phyloP scores from a whole-genome alignment of 768 basidiomycete species.

The Candolleomyces eurysporus region DNA sequence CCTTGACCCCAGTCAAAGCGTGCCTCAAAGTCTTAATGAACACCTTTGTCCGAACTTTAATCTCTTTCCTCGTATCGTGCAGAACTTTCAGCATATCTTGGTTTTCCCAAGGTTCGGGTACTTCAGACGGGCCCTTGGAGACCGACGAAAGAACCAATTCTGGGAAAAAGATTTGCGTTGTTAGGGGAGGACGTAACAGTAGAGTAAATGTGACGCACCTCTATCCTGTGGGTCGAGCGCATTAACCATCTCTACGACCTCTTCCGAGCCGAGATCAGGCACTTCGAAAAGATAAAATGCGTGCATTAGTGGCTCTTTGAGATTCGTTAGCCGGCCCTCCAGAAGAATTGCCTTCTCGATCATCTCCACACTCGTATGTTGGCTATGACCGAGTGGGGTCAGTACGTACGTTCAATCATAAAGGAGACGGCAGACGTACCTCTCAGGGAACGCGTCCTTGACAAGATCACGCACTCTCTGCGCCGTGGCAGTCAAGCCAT shows the following conservation, averaged over 20 bases:
- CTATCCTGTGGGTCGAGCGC: no score
- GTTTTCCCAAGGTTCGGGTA: slow-evolving; percentile 30
- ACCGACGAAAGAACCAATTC: slow-evolving; percentile 34
- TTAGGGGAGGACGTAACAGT: no score
- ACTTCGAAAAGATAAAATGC: slow-evolving; percentile 79
- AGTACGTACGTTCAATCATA: background rate
- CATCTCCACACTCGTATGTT: slow-evolving; percentile 51
- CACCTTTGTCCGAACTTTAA: slow-evolving; percentile 41
- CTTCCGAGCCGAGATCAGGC: slow-evolving; percentile 55
- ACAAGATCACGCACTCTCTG: slow-evolving; percentile 50
- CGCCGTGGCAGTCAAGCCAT: slow-evolving; percentile 54
- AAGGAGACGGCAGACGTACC: slow-evolving; percentile 34
- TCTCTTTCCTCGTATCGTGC: slow-evolving; percentile 40
- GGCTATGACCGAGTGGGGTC: slow-evolving; percentile 24
- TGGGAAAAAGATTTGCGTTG: slow-evolving; percentile 6
- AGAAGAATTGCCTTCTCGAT: slow-evolving; percentile 65
- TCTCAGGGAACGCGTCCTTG: slow-evolving; percentile 56
- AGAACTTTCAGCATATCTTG: slow-evolving; percentile 29
- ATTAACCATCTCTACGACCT: slow-evolving; percentile 49
- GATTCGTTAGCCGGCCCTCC: slow-evolving; percentile 65
- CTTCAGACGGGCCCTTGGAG: slow-evolving; percentile 24
- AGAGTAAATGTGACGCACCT: no score
- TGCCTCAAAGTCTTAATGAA: slow-evolving; percentile 77
- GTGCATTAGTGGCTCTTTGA: slow-evolving; percentile 66
- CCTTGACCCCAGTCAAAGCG: slow-evolving; percentile 83